phyloP scores from a whole-genome alignment of 208 protist species.

The Leishmania mexicana region DNA sequence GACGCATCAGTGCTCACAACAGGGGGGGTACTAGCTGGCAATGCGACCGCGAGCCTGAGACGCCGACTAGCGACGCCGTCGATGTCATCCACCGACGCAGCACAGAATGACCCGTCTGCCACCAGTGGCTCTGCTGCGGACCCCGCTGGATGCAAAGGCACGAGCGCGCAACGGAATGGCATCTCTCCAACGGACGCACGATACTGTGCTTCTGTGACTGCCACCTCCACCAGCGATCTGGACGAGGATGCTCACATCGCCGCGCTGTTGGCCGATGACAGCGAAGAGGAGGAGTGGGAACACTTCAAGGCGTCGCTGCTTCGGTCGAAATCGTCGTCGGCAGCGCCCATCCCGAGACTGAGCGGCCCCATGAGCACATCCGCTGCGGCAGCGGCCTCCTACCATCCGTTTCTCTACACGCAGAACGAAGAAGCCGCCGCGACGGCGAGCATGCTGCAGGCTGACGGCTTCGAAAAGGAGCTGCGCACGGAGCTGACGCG shows the following conservation, averaged over 20 bases:
- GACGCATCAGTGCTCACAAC: conserved; percentile 46
- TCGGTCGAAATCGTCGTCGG: background rate
- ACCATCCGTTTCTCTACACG: background rate
- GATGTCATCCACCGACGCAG: background rate
- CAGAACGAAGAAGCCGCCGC: background rate
- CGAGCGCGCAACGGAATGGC: background rate
- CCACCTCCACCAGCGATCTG: background rate
- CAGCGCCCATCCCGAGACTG: background rate
- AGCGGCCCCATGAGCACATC: background rate
- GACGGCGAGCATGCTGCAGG: background rate
- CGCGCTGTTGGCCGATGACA: conserved; percentile 33
- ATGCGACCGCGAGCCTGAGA: conserved; percentile 46
- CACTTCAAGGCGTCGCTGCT: conserved; percentile 39
- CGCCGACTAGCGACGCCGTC: conserved; percentile 28
- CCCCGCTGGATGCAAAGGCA: background rate
- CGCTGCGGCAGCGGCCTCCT: conserved; percentile 2
- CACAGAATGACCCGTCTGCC: background rate
- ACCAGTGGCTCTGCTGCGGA: background rate
- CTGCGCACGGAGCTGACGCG: conserved; percentile 35
- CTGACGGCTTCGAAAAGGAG: conserved; percentile 32
- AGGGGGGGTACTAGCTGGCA: conserved; percentile 47
- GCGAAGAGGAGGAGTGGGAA: conserved; percentile 70
- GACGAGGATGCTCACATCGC: conserved; percentile 21
- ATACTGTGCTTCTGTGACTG: background rate
- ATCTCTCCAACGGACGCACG: background rate